Percentiles rank a stretch among this genome's conserved stretches.
Evolutionary conservation across 495 filamentous ascomycete species (phyloP).

Genomic region (Penicillium daleae): DNA sequence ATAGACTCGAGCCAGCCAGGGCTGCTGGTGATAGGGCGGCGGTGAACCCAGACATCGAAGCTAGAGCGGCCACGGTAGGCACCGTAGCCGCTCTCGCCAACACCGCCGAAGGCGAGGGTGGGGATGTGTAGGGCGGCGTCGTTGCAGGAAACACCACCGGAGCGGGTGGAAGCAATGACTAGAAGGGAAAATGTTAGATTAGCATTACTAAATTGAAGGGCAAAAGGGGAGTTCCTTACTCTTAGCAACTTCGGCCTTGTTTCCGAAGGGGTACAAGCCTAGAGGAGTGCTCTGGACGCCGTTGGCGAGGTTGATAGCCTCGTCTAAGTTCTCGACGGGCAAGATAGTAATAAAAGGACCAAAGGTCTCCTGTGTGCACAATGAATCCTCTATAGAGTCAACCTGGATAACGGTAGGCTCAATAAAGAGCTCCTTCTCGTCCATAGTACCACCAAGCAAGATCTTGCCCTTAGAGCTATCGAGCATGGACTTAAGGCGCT

Average conservation of each 20-base stretch:
- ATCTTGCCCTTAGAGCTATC: slow-evolving; percentile 83
- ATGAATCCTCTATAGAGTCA: slow-evolving; percentile 70
- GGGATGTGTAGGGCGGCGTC: slow-evolving; percentile 84
- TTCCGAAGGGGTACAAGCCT: slow-evolving; percentile 82
- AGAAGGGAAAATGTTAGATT: slow-evolving; percentile 20
- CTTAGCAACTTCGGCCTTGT: slow-evolving; percentile 70
- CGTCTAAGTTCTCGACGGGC: slow-evolving; percentile 72
- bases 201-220: too few relatives aligned
- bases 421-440: slow-evolving; percentile 78
- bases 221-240: too few relatives aligned
- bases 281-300: slow-evolving; percentile 78
- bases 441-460: slow-evolving; percentile 78
- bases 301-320: slow-evolving; percentile 79
- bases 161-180: slow-evolving; percentile 68
- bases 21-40: slow-evolving; percentile 72
- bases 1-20: slow-evolving; percentile 81
- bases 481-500: slow-evolving; percentile 85
- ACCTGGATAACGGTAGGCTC: slow-evolving; percentile 85
- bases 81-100: slow-evolving; percentile 83
- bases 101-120: slow-evolving; percentile 85
- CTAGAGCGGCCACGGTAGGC: slow-evolving; percentile 80
- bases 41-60: slow-evolving; percentile 85
- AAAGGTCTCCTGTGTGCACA: slow-evolving; percentile 83
- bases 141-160: slow-evolving; percentile 80
- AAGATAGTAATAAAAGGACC: slow-evolving; percentile 85